Conservation (phyloP, 805 yeast genomes). For the Alloascoidea hylecoeti region DNA sequence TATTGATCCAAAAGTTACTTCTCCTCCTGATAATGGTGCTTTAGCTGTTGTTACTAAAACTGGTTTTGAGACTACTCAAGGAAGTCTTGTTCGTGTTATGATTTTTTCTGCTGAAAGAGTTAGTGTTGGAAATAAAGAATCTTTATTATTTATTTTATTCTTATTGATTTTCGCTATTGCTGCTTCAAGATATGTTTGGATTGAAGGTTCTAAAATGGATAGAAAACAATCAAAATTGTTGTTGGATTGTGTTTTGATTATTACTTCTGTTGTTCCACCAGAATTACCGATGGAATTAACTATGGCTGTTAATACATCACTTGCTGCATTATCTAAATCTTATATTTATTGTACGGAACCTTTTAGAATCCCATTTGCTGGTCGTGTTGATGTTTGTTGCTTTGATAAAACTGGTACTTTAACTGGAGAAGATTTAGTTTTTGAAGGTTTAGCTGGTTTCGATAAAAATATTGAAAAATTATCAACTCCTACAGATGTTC, state of each 20-base stretch:
- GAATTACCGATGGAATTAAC: conserved; percentile 98
- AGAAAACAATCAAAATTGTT: conserved; percentile 88
- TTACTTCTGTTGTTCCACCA: conserved; percentile 97
- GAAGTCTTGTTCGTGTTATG: conserved; percentile 95
- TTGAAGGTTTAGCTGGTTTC: conserved; percentile 92
- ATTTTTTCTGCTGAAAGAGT: conserved; percentile 93
- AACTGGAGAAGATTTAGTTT: conserved; percentile 91
- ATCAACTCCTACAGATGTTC: conserved; percentile 44
- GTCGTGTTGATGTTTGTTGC: conserved; percentile 96
- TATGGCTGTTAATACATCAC: conserved; percentile 90
- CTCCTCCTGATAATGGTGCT: conserved; percentile 88
- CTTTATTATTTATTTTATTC: conserved; percentile 83
- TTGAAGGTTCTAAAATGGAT: conserved; percentile 92
- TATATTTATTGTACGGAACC: conserved; percentile 97
- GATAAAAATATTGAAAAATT: conserved; percentile 38
- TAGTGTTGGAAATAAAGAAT: conserved; percentile 90
- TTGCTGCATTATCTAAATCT: conserved; percentile 75
- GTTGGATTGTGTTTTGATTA: conserved; percentile 87
- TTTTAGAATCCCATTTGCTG: conserved; percentile 94
- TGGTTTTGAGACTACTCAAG: conserved; percentile 98
- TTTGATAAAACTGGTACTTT: conserved; percentile 97
- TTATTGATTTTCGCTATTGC: conserved; percentile 82
- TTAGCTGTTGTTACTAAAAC: conserved; percentile 82
- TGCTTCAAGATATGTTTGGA: conserved; percentile 97
- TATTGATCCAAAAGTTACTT: conserved; percentile 28